Evolutionary conservation across 208 protist genomes (phyloP).

Genomic region (Vickermania spadyakhi): DNA sequence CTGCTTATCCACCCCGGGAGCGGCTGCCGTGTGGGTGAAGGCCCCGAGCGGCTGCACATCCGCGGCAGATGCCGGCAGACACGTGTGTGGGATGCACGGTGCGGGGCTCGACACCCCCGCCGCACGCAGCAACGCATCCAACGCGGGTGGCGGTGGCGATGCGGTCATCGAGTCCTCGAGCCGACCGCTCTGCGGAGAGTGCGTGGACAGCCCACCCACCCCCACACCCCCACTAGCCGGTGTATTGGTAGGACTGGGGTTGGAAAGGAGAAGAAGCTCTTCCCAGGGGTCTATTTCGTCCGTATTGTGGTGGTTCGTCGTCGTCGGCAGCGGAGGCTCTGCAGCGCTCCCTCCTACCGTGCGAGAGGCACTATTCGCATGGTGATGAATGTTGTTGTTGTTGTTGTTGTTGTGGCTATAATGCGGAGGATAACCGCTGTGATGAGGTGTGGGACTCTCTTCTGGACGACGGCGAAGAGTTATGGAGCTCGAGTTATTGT

Average conservation of each 20-base stretch:
- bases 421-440: conserved; percentile 1
- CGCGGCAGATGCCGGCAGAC: not conserved
- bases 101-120: not conserved
- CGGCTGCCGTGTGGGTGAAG: not conserved
- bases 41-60: not conserved
- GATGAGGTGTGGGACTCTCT: not conserved
- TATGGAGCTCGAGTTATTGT: conserved; percentile 2
- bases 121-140: not conserved
- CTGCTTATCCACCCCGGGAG: not conserved
- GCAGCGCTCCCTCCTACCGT: no score
- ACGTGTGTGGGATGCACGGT: not conserved
- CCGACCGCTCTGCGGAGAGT: not conserved
- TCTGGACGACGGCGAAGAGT: not conserved
- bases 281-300: not conserved
- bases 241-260: not conserved
- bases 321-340: no score
- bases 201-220: no score
- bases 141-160: not conserved
- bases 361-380: no score
- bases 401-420: conserved; percentile 1
- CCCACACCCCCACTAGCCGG: no score
- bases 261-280: not conserved
- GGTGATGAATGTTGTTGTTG: conserved; percentile 6
- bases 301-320: conserved; percentile 1
- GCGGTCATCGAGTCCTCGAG: not conserved